These are phyloP conservation scores for Monosporascus sp. DNA, from an alignment of 2,329 filamentous ascomycete genomes.

Conservation along the genomic window DNA sequence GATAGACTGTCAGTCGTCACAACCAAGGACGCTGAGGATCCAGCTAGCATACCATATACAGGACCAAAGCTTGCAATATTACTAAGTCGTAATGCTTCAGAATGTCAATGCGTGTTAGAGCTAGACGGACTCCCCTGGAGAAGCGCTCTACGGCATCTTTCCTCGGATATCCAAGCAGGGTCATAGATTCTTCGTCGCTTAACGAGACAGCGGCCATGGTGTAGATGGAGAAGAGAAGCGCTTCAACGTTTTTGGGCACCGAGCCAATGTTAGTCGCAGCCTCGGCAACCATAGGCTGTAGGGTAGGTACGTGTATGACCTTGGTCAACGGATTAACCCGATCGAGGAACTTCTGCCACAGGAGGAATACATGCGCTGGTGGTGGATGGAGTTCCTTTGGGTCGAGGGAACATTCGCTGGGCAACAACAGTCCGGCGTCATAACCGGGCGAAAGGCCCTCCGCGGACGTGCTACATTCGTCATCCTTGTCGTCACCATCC, in stretches of 20 bases:
- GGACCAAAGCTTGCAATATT: slow-evolving; percentile 52
- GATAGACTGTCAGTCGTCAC: slow-evolving; percentile 6
- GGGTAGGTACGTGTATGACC: slow-evolving; percentile 63
- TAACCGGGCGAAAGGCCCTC: slow-evolving; percentile 47
- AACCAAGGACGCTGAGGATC: background rate
- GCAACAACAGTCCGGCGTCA: slow-evolving; percentile 46
- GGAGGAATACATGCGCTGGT: slow-evolving; percentile 58
- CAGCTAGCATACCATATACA: slow-evolving; percentile 44
- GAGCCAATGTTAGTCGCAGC: slow-evolving; percentile 51
- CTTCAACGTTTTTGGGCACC: slow-evolving; percentile 54
- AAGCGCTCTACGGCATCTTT: slow-evolving; percentile 47
- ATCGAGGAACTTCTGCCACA: slow-evolving; percentile 72
- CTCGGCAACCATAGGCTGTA: slow-evolving; percentile 61
- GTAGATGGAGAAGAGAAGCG: slow-evolving; percentile 62
- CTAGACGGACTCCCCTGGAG: slow-evolving; percentile 44
- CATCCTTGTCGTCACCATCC: slow-evolving; percentile 45
- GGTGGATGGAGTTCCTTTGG: slow-evolving; percentile 56
- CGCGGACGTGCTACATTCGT: slow-evolving; percentile 35
- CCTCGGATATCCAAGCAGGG: slow-evolving; percentile 44
- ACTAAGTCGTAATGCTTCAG: slow-evolving; percentile 53
- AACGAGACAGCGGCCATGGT: slow-evolving; percentile 54
- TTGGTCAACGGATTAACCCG: slow-evolving; percentile 60
- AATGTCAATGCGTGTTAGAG: slow-evolving; percentile 50
- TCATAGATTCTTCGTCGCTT: slow-evolving; percentile 47
- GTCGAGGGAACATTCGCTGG: slow-evolving; percentile 33